A percentile compares a stretch with the other conserved stretches of the same genome.
Conservation (phyloP, 331 rosid genomes). For the Rosa hybrid region DNA sequence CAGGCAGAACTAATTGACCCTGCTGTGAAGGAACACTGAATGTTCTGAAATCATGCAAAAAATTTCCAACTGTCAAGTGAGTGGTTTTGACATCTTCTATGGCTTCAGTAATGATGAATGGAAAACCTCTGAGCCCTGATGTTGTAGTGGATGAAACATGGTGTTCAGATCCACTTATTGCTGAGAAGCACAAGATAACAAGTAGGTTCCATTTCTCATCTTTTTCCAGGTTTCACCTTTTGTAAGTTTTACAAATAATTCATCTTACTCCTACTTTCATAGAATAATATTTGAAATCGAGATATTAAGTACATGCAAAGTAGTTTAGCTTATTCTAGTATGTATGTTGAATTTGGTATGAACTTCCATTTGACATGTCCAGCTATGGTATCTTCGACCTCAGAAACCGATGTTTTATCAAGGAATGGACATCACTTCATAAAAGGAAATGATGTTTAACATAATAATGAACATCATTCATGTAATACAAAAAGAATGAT, state of each 20-base stretch:
- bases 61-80: constrained; percentile 38
- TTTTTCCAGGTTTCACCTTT: background rate
- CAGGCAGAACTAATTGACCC: constrained; percentile 58
- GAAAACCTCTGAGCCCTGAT: constrained; percentile 37
- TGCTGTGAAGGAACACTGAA: constrained; percentile 53
- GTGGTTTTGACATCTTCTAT: constrained; percentile 54
- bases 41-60: constrained; percentile 46
- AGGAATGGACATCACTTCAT: too few relatives aligned
- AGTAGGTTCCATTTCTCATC: background rate
- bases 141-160: constrained; percentile 24
- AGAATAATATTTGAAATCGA: too few relatives aligned
- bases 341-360: background rate
- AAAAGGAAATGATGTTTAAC: too few relatives aligned
- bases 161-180: constrained; percentile 41
- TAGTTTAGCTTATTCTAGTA: too few relatives aligned
- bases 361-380: background rate
- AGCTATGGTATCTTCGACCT: constrained; percentile 34
- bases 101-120: constrained; percentile 32
- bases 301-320: too few relatives aligned
- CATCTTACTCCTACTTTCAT: background rate
- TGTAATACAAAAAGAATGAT: too few relatives aligned
- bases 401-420: too few relatives aligned
- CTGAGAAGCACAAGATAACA: constrained; percentile 37
- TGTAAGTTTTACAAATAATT: background rate
- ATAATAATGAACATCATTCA: too few relatives aligned